Conservation (phyloP, 106 monocot genomes). For the Platanthera zijinensis region DNA sequence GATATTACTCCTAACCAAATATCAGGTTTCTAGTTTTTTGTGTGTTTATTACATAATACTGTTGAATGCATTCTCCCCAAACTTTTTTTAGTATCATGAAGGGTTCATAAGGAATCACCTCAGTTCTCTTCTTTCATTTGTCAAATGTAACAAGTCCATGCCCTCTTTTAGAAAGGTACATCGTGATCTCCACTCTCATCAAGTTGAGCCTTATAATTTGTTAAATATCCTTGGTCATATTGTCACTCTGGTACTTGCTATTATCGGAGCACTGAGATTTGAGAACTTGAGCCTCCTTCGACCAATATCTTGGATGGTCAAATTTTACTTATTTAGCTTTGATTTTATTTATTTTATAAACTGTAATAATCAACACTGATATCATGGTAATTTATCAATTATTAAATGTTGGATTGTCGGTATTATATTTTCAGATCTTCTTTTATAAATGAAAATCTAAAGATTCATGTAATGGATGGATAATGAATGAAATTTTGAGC, state of each 20-base stretch:
- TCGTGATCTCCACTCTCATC: neutral
- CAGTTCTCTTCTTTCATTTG: neutral
- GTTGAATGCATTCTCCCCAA: neutral
- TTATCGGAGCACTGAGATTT: neutral
- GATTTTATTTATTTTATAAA: too few relatives aligned
- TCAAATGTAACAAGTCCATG: neutral
- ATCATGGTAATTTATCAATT: too few relatives aligned
- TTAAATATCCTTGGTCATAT: neutral
- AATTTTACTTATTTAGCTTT: too few relatives aligned
- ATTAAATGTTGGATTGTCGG: too few relatives aligned
- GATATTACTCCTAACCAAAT: neutral
- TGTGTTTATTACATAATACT: neutral
- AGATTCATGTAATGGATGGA: too few relatives aligned
- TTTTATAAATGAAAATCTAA: too few relatives aligned
- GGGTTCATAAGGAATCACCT: neutral
- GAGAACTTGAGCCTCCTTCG: neutral
- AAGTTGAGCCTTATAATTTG: neutral
- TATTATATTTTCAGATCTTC: too few relatives aligned
- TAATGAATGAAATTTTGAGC: too few relatives aligned
- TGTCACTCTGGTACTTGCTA: neutral
- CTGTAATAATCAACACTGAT: too few relatives aligned
- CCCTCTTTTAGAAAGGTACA: neutral
- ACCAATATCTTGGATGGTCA: too few relatives aligned
- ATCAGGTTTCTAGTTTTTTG: neutral
- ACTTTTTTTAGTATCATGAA: neutral